Evolutionary conservation across 352 stramenopile genomes (phyloP), one percentile per base, ranked within the genome.

Genomic region (Pythium aquatile): DNA sequence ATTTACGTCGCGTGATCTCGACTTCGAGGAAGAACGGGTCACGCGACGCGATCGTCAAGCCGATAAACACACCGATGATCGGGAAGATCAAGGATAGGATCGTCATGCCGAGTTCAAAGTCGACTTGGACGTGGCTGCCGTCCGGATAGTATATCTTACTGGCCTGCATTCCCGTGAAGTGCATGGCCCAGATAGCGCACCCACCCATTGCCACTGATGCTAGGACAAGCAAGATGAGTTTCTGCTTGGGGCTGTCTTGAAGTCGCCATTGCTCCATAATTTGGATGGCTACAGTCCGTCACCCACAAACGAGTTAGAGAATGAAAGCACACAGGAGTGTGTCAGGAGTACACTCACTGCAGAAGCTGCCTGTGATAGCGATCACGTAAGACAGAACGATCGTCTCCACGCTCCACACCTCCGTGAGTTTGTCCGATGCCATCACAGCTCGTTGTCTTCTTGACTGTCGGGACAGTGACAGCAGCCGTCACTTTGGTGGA

Each of bases 101-200:
- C 9, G 81, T 89, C 52, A 78, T 47, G 13, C 80, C 78, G 24
- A 71, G 58, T 58, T 88, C 79, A 51, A 90, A 90, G 48, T 87
- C 59, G 9, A 88, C 70, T 0, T 54, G 28, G 13, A 90, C 58
- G 0, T 76, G 29, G 5, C 70, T 67, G 0, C 71, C 71, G 47
- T 89, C 73, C 3, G 70, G 61, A 33, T 76, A 63, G 1, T 40
- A 58, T 37, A 88, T 47, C 11, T 71, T n/a, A 8, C 81, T 66
- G 13, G 81, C 79, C 26, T 78, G 77, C 79, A 91, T 91, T 28
- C 82, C 82, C 5, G 80, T 84, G 58, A 91, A 89, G n/a, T 91
- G 82, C 78, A 84, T 89, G 68, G 64, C 73, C 82, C 79, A 91
- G 54, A 91, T 89, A 20, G 78, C 79, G 44, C 78, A 85, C 3